Evolutionary conservation across 257 asterid genomes (phyloP).

Genomic region (Leonotis leonurus): DNA sequence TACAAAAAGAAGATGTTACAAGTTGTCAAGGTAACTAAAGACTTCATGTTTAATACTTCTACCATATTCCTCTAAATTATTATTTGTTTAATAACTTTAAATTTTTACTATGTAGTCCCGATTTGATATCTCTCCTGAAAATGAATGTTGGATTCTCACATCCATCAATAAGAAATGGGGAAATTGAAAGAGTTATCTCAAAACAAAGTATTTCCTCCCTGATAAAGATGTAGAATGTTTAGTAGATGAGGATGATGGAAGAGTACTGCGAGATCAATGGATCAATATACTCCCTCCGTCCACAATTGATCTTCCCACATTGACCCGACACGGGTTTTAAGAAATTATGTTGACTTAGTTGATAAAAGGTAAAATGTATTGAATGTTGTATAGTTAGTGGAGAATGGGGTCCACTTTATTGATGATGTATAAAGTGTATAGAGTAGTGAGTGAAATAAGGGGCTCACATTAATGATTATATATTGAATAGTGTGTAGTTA

Average conservation of each 20-base stretch:
- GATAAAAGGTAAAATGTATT: no score
- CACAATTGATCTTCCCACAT: no score
- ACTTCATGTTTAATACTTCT: background rate
- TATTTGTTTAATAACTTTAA: background rate
- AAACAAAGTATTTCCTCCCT: background rate
- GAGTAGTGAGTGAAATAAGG: no score
- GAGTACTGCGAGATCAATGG: conserved; percentile 1
- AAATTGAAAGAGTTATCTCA: background rate
- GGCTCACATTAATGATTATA: no score
- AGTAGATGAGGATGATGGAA: background rate
- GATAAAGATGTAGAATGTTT: background rate
- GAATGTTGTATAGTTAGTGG: no score
- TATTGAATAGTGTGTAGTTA: no score
- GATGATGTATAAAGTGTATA: no score
- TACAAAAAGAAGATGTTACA: background rate
- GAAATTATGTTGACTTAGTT: no score
- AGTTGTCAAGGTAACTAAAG: background rate
- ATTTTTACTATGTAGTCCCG: background rate
- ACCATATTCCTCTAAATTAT: background rate
- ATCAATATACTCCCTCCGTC: background rate
- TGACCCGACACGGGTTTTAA: no score
- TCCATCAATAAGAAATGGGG: background rate
- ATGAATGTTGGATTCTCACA: conserved; percentile 1
- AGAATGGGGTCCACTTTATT: no score
- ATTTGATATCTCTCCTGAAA: background rate